Evolutionary conservation across 2,329 filamentous ascomycete species (phyloP), one percentile per base, ranked within the genome.

Genomic region (Claviceps sp.): DNA sequence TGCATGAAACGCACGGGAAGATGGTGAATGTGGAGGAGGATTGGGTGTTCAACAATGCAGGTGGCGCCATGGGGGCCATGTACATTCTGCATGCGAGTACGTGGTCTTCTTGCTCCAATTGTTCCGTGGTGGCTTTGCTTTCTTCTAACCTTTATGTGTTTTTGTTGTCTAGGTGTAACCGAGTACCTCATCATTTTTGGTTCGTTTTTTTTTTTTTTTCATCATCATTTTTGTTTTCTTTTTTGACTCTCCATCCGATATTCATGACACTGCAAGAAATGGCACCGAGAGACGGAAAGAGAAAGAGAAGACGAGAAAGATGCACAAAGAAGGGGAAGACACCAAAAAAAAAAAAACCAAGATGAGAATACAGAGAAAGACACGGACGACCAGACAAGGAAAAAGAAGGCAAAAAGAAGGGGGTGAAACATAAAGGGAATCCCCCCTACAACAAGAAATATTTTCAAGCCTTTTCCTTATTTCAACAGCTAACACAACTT

Each of bases 31-130:
- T 78, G 52, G 72, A 84, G 54, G 81, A 91, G 70, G 85, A 91
- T 67, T 95, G 88, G 88, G 76, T 94, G 46, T 91, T 95, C 62
- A 95, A 94, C 75, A 94, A 94, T 63, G 88, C 88, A 49, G 89
- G 89, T 50, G 89, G 89, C 57, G 88, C 88, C 50, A 95, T 94
- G 89, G 89, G 89, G 52, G 86, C 79, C 62, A 93, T 94, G 89
- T 89, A 88, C 67, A 83, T 94, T 58, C 84, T 94, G 61, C 89
- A 94, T 65, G 87, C 88, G 54, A 90, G 85, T 85, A 67, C 66
- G 81, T 22, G 20, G 20, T 3, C 20, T 22, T 22, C 20, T 73
- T 14, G 7, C 42, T 42, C 45, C 34, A 18, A 22, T n/a, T 14
- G 22, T 11, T 4, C 14, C n/a, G 26, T 30, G 26, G 2, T 30